phyloP scores from a whole-genome alignment of 2,329 filamentous ascomycete genomes.

The Aureobasidium sp. region DNA sequence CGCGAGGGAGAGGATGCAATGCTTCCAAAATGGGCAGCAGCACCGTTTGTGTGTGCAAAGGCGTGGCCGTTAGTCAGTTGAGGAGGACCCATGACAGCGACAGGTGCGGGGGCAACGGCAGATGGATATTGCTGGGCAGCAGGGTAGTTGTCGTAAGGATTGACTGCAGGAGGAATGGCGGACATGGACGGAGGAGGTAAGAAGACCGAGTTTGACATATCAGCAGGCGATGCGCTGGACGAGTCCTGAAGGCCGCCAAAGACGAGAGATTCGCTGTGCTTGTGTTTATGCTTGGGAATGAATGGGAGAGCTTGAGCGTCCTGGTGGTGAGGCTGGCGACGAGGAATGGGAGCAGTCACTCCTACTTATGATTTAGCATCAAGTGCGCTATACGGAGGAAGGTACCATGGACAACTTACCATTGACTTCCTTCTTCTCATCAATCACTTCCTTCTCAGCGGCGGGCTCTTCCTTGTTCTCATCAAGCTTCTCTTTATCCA shows the following conservation, averaged over 20 bases:
- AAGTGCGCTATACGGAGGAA: background rate
- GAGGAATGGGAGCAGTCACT: background rate
- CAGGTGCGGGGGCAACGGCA: background rate
- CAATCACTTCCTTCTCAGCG: background rate
- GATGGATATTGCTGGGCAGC: background rate
- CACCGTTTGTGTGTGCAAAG: background rate
- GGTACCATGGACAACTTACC: background rate
- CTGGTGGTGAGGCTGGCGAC: background rate
- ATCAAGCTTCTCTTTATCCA: background rate
- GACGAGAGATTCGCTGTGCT: conserved; percentile 21
- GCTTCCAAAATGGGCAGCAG: background rate
- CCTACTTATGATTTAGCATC: background rate
- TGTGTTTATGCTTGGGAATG: conserved; percentile 4
- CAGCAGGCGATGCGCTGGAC: conserved; percentile 28
- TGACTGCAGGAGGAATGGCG: background rate
- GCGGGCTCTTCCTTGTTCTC: background rate
- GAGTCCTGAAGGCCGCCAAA: conserved; percentile 30
- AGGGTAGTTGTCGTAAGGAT: background rate
- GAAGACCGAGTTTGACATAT: background rate
- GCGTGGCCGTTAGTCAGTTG: background rate
- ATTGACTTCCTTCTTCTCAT: background rate
- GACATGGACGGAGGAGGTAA: background rate
- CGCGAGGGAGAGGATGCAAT: conserved; percentile 6
- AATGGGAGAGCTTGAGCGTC: conserved; percentile 14
- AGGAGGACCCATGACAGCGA: background rate